Evolutionary conservation across 2,329 filamentous ascomycete species (phyloP).

Genomic region (Aspergillus pseudoterreus): DNA sequence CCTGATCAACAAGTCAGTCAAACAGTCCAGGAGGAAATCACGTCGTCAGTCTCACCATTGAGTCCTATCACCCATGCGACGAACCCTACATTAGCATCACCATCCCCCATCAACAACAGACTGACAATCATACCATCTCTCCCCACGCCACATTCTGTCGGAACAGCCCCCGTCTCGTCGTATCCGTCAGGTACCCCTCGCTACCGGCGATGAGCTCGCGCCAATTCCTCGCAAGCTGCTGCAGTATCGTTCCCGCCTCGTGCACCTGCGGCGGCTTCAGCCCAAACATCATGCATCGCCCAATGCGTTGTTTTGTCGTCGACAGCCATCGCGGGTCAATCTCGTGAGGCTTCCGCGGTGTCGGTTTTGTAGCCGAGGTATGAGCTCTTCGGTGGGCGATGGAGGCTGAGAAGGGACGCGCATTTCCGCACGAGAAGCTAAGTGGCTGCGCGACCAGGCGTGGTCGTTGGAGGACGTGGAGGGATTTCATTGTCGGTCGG

Average conservation of each 20-base stretch:
- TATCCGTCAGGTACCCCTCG: constrained; percentile 69
- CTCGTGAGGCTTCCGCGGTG: constrained; percentile 20
- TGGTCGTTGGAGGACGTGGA: constrained; percentile 16
- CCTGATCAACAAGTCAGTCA: background rate
- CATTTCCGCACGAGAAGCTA: constrained; percentile 2
- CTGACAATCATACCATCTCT: constrained; percentile 62
- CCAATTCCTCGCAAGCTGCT: constrained; percentile 64
- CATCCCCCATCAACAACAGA: background rate
- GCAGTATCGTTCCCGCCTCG: constrained; percentile 58
- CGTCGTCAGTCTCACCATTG: constrained; percentile 39
- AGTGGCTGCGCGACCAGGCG: constrained; percentile 12
- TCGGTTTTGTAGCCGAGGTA: constrained; percentile 8
- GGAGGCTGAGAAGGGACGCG: constrained; percentile 21
- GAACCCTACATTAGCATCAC: constrained; percentile 16
- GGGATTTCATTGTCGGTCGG: constrained; percentile 19
- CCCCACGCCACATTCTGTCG: constrained; percentile 73
- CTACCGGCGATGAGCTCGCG: constrained; percentile 66
- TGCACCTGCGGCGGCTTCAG: constrained; percentile 55
- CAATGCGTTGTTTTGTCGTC: constrained; percentile 63
- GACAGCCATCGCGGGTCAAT: constrained; percentile 64
- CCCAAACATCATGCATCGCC: constrained; percentile 73
- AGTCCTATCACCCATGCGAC: constrained; percentile 32
- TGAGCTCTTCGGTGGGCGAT: constrained; percentile 13
- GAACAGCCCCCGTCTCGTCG: constrained; percentile 60
- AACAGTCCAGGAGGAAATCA: background rate